phyloP scores from a whole-genome alignment of 73 alveolate genomes.

The Paramecium bursaria region DNA sequence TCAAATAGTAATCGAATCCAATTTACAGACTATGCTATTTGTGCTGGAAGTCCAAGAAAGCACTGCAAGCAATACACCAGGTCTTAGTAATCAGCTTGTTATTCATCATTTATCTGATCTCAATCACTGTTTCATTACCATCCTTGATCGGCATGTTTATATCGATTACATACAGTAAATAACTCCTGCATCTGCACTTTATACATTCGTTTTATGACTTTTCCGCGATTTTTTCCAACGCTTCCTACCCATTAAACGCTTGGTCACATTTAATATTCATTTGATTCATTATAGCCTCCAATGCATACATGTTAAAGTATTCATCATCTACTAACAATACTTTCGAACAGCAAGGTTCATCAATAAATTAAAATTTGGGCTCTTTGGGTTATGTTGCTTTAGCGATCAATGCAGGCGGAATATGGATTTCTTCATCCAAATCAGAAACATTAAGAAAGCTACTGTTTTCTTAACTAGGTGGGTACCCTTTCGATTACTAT shows the following conservation, averaged over 20 bases:
- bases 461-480: too few species aligned
- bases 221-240: not conserved
- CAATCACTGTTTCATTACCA: not conserved
- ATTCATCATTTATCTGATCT: not conserved
- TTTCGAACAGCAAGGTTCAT: not conserved
- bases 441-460: too few species aligned
- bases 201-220: conserved; percentile 9
- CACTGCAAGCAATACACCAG: not conserved
- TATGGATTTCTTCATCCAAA: too few species aligned
- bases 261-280: conserved; percentile 22
- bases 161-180: not conserved
- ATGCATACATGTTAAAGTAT: not conserved
- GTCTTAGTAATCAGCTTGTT: not conserved
- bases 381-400: too few species aligned
- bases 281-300: not conserved
- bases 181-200: not conserved
- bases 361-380: too few species aligned
- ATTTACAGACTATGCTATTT: too few species aligned
- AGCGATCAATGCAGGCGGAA: too few species aligned
- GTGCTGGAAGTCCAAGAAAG: not conserved
- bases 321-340: not conserved
- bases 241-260: conserved; percentile 40
- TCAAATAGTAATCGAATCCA: not conserved
- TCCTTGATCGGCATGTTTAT: not conserved
- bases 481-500: too few species aligned